Base-by-base conservation (phyloP, 1,139 yeast species). In the Pneumocystis jirovecii region DNA sequence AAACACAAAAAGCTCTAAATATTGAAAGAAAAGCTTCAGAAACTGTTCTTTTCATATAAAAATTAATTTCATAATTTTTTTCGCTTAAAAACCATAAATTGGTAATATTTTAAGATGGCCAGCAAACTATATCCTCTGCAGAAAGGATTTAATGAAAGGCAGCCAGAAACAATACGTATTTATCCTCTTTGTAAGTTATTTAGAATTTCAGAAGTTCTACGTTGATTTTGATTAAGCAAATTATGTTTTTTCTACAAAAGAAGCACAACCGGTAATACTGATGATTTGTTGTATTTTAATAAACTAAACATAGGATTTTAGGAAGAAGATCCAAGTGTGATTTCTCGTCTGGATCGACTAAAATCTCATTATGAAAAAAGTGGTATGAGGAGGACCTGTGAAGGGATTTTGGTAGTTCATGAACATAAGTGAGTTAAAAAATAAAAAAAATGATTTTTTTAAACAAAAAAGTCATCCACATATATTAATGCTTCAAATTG, bases 311-410 rank as follows among this genome's bases (percentile, higher is more conserved):
- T 50, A 8, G 17, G 21, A 25, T 25, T 12, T 25, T 50, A 50
- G 57, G 76, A 74, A 66, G 75, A 73, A 65, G 76, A 74, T 63
- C 68, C 71, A n/a, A 72, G 75, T 3, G 74, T 73, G 2, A 65
- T 65, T 19, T 73, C 73, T 15, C 68, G 76, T 25, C 64, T 73
- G 44, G 73, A 72, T 35, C 68, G 74, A 19, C 68, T 76, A 44
- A 73, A 72, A 34, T 70, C 71, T 10, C 76, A 74, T 61, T 75
- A 75, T 67, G 72, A 72, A 34, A 65, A 65, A n/a, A 68, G 70
- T 60, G 78, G 78, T 1, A 73, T 74, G 71, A 68, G 77, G 39
- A 69, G 78, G 50, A 73, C 75, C 17, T 72, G 76, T 61, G 78
- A 76, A 64, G 77, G 74, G 12, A 69, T 76, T 6, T 67, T 76